Evolutionary conservation across 441 rosid species (phyloP).

Genomic region (Pelargonium hybrid): DNA sequence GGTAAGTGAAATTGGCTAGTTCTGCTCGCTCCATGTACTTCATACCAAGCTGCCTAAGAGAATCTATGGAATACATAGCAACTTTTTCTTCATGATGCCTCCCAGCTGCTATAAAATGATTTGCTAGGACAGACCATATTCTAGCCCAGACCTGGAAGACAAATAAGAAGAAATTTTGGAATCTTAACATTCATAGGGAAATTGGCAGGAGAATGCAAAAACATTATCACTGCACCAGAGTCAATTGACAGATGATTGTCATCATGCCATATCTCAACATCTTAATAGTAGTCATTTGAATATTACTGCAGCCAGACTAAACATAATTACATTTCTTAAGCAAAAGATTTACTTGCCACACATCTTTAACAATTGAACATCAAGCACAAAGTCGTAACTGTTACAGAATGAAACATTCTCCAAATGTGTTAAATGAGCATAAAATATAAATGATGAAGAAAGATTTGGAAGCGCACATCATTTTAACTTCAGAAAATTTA

Average conservation of each 20-base stretch:
- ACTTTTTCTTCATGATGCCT: conserved; percentile 96
- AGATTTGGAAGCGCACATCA: background rate
- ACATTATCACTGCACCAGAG: background rate
- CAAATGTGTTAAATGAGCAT: background rate
- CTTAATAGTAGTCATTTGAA: background rate
- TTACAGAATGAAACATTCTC: background rate
- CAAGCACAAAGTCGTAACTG: background rate
- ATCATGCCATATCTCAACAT: background rate
- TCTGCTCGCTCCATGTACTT: conserved; percentile 97
- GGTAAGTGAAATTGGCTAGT: conserved; percentile 91
- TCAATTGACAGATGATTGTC: background rate
- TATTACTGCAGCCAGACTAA: background rate
- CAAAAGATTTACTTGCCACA: background rate
- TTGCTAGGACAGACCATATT: conserved; percentile 96
- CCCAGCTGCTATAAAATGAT: conserved; percentile 97
- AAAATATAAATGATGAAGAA: background rate
- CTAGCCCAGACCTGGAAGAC: conserved; percentile 92
- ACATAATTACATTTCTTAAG: background rate
- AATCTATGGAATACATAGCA: conserved; percentile 99
- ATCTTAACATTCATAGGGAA: background rate
- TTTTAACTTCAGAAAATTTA: background rate
- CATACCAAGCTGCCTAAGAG: conserved; percentile 96
- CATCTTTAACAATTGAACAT: background rate
- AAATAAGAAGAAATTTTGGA: conserved; percentile 20
- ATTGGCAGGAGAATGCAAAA: background rate